phyloP scores from a whole-genome alignment of 768 basidiomycete species.

The Auriculariales sp. region DNA sequence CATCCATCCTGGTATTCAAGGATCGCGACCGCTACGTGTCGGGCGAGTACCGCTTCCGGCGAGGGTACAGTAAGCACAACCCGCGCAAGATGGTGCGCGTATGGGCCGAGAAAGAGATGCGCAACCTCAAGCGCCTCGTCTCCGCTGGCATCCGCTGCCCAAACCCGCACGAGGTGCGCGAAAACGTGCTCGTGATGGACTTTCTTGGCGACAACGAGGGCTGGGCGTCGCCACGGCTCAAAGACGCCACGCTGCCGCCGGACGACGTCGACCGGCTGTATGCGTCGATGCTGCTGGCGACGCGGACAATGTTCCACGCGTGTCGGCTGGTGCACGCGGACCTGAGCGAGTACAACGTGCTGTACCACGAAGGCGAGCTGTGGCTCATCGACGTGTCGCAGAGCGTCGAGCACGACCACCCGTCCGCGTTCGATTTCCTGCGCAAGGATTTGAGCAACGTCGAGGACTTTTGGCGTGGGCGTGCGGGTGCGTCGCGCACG shows the following conservation, averaged over 20 bases:
- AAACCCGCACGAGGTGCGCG: slow-evolving; percentile 81
- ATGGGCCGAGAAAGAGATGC: slow-evolving; percentile 99
- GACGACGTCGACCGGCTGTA: slow-evolving; percentile 50
- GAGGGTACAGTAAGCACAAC: slow-evolving; percentile 75
- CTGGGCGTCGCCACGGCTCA: slow-evolving; percentile 87
- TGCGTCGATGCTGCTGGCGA: slow-evolving; percentile 57
- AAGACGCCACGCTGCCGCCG: slow-evolving; percentile 59
- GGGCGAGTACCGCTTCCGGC: slow-evolving; percentile 89
- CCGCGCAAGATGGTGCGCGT: slow-evolving; percentile 97
- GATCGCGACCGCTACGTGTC: slow-evolving; percentile 94
- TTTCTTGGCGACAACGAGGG: slow-evolving; percentile 75
- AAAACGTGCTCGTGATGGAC: slow-evolving; percentile 93
- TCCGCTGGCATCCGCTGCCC: slow-evolving; percentile 80
- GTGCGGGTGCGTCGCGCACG: slow-evolving; percentile 48
- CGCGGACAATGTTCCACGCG: slow-evolving; percentile 73
- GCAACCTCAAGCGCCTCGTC: slow-evolving; percentile 76
- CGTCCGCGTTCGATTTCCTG: slow-evolving; percentile 89
- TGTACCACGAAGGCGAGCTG: slow-evolving; percentile 69
- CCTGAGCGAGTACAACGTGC: slow-evolving; percentile 94
- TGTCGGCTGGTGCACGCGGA: slow-evolving; percentile 97
- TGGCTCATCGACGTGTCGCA: slow-evolving; percentile 98
- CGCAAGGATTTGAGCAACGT: slow-evolving; percentile 84
- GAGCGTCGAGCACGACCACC: slow-evolving; percentile 97
- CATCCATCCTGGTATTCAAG: slow-evolving; percentile 93
- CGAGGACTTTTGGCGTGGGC: slow-evolving; percentile 82